Conservation (phyloP, 1,284 basidiomycete genomes). For the Rhodotorula sp. region DNA sequence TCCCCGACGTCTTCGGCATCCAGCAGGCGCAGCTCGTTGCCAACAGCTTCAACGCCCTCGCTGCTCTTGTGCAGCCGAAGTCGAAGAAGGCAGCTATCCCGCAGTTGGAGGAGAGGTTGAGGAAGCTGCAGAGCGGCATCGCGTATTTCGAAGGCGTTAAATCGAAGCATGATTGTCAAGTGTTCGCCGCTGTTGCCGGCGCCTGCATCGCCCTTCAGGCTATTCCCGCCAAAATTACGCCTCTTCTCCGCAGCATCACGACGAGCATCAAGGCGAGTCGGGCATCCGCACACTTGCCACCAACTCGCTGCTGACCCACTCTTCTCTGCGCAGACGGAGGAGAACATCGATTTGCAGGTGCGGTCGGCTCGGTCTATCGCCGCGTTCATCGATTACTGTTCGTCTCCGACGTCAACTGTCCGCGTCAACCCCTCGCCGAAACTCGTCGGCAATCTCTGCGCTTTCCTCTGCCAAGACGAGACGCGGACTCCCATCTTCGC, state of each 20-base stretch:
- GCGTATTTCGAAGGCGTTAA: conserved; percentile 75
- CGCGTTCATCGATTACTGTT: conserved; percentile 82
- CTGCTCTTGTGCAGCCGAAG: conserved; percentile 57
- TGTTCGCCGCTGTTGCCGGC: conserved; percentile 83
- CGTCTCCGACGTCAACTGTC: conserved; percentile 61
- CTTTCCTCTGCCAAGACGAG: conserved; percentile 90
- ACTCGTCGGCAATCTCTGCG: conserved; percentile 95
- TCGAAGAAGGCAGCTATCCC: conserved; percentile 71
- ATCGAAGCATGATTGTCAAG: conserved; percentile 79
- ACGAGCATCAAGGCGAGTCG: conserved; percentile 83
- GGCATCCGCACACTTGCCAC: too few relatives aligned
- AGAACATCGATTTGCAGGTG: conserved; percentile 83
- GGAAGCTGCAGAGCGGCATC: conserved; percentile 70
- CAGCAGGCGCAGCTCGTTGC: conserved; percentile 73
- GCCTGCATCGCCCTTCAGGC: conserved; percentile 82
- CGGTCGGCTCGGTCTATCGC: conserved; percentile 85
- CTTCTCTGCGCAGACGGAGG: conserved; percentile 67
- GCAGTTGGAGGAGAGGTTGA: conserved; percentile 73
- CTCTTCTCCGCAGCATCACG: conserved; percentile 97
- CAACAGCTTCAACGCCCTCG: conserved; percentile 68
- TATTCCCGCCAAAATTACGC: conserved; percentile 86
- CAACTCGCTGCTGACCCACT: not conserved
- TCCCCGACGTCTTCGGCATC: conserved; percentile 81
- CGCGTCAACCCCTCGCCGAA: conserved; percentile 72
- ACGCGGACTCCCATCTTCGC: conserved; percentile 86